A percentile compares a stretch with the other conserved stretches of the same genome.
Conservation (phyloP, 106 monocot genomes). For the Platanthera zijinensis region DNA sequence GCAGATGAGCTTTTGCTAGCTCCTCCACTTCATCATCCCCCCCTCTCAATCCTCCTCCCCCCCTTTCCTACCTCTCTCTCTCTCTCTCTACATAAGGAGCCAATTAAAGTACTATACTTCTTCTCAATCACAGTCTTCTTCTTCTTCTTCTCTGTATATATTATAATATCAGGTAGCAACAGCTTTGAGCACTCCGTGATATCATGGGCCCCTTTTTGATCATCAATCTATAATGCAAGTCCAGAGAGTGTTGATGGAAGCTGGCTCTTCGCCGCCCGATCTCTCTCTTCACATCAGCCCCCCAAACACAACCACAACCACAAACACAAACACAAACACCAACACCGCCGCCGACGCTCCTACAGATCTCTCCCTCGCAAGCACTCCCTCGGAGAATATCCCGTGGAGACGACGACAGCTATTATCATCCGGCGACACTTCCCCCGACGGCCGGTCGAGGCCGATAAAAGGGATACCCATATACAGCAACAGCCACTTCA, state of each 20-base stretch:
- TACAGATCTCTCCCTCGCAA: conserved; percentile 14
- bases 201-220: no score
- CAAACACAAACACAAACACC: not conserved
- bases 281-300: conserved; percentile 24
- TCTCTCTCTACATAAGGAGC: not conserved
- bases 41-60: not conserved
- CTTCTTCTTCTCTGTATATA: no score
- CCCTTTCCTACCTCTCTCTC: not conserved
- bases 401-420: not conserved
- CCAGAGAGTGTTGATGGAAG: conserved; percentile 4
- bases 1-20: not conserved
- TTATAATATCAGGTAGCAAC: no score
- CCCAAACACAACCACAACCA: conserved; percentile 1
- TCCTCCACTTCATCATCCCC: not conserved
- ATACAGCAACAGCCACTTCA: conserved; percentile 7
- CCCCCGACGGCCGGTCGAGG: not conserved
- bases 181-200: no score
- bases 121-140: no score
- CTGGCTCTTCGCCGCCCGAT: conserved; percentile 12
- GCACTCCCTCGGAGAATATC: not conserved
- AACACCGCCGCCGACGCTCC: not conserved
- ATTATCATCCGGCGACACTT: not conserved
- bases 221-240: not conserved
- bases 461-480: conserved; percentile 20
- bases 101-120: not conserved